These are phyloP conservation scores for Acidomyces sp. DNA, from an alignment of 495 filamentous ascomycete genomes.

Conservation along the genomic window DNA sequence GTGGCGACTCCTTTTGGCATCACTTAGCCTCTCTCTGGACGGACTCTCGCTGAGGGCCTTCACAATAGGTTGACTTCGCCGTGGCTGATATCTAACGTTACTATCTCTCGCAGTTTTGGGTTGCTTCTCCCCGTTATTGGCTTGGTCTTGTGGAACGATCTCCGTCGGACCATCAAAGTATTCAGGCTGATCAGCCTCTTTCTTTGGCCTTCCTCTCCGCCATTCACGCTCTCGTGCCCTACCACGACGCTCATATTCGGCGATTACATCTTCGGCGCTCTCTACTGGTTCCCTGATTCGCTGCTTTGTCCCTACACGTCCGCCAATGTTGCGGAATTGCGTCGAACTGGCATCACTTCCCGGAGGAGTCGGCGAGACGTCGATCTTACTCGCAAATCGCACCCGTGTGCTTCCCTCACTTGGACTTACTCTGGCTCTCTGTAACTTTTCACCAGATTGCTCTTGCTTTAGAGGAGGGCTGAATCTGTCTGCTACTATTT, in stretches of 20 bases:
- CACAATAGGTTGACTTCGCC: not conserved
- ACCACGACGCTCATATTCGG: constrained; percentile 17
- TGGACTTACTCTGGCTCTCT: not conserved
- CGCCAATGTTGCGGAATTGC: constrained; percentile 13
- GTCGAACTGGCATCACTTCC: constrained; percentile 16
- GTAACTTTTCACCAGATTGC: not conserved
- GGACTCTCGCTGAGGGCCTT: constrained; percentile 12
- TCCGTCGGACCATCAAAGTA: not conserved
- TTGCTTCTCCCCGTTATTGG: not conserved
- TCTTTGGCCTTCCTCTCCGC: not conserved
- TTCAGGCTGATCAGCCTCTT: not conserved
- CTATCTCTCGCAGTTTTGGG: not conserved
- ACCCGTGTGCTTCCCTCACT: constrained; percentile 6
- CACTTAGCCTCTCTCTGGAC: constrained; percentile 7
- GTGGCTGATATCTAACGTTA: not conserved
- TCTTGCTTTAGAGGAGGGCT: not conserved
- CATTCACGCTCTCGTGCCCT: constrained; percentile 1
- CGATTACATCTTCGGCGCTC: constrained; percentile 10
- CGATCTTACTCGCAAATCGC: constrained; percentile 17
- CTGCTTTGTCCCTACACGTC: constrained; percentile 1
- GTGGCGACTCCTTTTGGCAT: not conserved
- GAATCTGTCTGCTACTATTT: not conserved
- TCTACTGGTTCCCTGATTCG: constrained; percentile 5
- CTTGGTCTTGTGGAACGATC: not conserved
- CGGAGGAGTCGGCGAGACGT: constrained; percentile 18